These are phyloP conservation scores for Venturia pyrina DNA, from an alignment of 2,329 filamentous ascomycete species.

Conservation along the genomic window DNA sequence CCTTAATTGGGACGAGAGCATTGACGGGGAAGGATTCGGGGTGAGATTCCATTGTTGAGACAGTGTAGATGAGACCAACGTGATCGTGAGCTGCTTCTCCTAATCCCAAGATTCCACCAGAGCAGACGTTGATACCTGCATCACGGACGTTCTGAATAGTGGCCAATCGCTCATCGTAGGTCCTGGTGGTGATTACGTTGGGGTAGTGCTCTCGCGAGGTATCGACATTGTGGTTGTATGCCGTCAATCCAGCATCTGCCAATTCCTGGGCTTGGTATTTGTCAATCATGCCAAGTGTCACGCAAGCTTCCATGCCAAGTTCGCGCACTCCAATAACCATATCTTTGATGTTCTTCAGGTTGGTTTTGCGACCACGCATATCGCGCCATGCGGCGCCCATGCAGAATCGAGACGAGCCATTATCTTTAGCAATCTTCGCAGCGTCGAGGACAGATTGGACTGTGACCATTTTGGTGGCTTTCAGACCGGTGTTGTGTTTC, in stretches of 20 bases:
- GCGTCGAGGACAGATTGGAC: slow-evolving; percentile 75
- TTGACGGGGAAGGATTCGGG: slow-evolving; percentile 90
- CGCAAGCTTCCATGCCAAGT: slow-evolving; percentile 83
- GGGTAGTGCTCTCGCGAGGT: slow-evolving; percentile 86
- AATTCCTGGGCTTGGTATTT: slow-evolving; percentile 68
- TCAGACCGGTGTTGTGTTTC: slow-evolving; percentile 65
- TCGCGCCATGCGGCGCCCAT: slow-evolving; percentile 93
- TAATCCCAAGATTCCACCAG: slow-evolving; percentile 76
- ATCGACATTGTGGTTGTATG: slow-evolving; percentile 92
- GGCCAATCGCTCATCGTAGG: slow-evolving; percentile 75
- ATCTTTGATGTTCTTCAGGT: slow-evolving; percentile 69
- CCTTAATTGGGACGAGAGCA: slow-evolving; percentile 80
- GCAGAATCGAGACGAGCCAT: slow-evolving; percentile 85
- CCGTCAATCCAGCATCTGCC: slow-evolving; percentile 73
- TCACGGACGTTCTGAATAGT: slow-evolving; percentile 73
- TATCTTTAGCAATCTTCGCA: slow-evolving; percentile 66
- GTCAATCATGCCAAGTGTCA: slow-evolving; percentile 93
- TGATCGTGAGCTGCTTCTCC: slow-evolving; percentile 73
- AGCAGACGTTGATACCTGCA: slow-evolving; percentile 83
- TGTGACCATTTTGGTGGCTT: slow-evolving; percentile 67
- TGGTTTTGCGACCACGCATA: slow-evolving; percentile 82
- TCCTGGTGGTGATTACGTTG: slow-evolving; percentile 71
- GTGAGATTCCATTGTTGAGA: slow-evolving; percentile 68
- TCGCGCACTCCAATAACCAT: slow-evolving; percentile 76
- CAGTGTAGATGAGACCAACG: slow-evolving; percentile 72